phyloP scores from a whole-genome alignment of 225 moss, liverwort and hornwort genomes.

The Neckera pumila region DNA sequence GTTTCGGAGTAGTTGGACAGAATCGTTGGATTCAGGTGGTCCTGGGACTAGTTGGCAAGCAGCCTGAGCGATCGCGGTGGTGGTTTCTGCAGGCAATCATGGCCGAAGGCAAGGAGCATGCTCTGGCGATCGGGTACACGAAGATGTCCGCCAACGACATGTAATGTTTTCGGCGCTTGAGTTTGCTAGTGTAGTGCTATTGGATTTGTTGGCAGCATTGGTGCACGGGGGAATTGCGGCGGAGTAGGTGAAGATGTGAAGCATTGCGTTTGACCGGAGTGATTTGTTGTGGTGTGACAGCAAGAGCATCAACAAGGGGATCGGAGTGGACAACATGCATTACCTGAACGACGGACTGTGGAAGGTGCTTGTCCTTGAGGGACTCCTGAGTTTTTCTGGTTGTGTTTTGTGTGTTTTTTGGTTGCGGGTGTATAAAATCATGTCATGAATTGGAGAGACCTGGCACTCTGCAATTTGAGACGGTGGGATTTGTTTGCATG shows the following conservation, averaged over 20 bases:
- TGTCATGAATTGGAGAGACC: neutral
- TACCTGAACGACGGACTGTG: constrained; percentile 91
- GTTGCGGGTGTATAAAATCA: too few species aligned
- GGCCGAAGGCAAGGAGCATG: constrained; percentile 97
- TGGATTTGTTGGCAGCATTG: neutral
- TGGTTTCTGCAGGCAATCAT: constrained; percentile 60
- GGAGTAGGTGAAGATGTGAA: neutral
- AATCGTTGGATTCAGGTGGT: neutral
- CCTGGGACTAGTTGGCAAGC: neutral
- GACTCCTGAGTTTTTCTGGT: neutral
- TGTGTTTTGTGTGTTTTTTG: neutral
- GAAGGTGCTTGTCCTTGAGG: constrained; percentile 44
- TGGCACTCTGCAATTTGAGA: neutral
- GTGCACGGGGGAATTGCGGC: neutral
- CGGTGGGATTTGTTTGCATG: neutral
- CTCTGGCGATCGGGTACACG: constrained; percentile 91
- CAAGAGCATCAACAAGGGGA: constrained; percentile 86
- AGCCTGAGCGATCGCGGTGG: neutral
- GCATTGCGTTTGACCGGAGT: neutral
- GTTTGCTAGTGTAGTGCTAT: neutral
- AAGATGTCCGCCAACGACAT: constrained; percentile 98
- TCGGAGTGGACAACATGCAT: constrained; percentile 99
- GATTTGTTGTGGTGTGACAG: constrained; percentile 19
- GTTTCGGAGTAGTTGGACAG: neutral
- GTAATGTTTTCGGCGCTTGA: constrained; percentile 7